Conservation (phyloP, 257 asterid species). For the Nicotiana undulata region DNA sequence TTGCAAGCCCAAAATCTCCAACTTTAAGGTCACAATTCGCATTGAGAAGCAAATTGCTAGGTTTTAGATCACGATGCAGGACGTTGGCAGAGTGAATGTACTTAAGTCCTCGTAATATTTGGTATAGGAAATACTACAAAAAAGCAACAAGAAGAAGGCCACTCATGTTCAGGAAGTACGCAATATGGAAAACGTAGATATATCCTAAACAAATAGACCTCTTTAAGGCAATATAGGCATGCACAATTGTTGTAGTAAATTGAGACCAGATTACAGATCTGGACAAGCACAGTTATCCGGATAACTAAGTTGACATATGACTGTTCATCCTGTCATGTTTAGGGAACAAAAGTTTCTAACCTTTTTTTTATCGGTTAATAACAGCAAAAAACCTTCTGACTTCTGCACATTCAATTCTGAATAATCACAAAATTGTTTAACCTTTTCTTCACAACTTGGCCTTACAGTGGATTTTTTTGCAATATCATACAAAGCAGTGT, state of each 20-base stretch:
- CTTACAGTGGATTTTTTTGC: neutral
- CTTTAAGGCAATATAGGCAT: neutral
- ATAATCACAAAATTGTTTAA: neutral
- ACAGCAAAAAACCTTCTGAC: neutral
- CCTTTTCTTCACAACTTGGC: neutral
- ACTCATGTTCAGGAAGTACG: neutral
- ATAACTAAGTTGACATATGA: neutral
- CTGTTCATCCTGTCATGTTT: neutral
- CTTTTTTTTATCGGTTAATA: neutral
- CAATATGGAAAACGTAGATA: neutral
- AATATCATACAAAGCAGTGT: neutral
- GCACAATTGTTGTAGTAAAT: neutral
- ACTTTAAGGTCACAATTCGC: constrained; percentile 85
- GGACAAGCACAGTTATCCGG: neutral
- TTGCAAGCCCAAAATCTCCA: constrained; percentile 95
- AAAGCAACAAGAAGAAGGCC: neutral
- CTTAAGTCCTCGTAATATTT: constrained; percentile 84
- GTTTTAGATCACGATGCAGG: constrained; percentile 94
- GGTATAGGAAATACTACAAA: constrained; percentile 91
- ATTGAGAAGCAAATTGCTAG: constrained; percentile 83
- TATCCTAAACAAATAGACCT: neutral
- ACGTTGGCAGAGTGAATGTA: constrained; percentile 92
- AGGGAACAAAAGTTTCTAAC: neutral
- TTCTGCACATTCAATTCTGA: neutral
- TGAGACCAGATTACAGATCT: neutral